A percentile compares a stretch with the other conserved stretches of the same genome.
Conservation (phyloP, 116 monocot species). For the Dioscorea cayenensis region DNA sequence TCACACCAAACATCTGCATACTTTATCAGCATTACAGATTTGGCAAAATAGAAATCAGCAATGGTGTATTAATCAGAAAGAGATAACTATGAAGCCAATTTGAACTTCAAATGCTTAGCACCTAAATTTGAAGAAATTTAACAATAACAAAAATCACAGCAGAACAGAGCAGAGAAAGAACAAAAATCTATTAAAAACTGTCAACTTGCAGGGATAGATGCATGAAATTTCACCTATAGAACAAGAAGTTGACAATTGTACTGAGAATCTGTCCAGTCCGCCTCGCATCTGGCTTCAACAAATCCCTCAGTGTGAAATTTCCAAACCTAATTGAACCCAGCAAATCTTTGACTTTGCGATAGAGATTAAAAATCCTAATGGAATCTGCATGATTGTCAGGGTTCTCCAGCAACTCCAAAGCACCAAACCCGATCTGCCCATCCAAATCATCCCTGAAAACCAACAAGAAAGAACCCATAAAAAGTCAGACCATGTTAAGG, state of each 20-base stretch:
- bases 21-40: no score
- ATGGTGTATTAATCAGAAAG: no score
- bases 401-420: conserved; percentile 37
- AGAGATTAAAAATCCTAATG: conserved; percentile 15
- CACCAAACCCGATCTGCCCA: conserved; percentile 24
- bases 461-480: neutral
- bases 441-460: conserved; percentile 15
- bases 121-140: no score
- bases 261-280: conserved; percentile 39
- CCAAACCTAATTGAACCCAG: conserved; percentile 19
- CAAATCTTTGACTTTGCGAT: conserved; percentile 11
- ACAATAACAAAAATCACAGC: neutral
- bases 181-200: neutral
- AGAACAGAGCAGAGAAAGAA: neutral
- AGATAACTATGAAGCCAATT: no score
- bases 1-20: no score
- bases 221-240: conserved; percentile 18
- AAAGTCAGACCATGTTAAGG: neutral
- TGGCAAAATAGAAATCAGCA: no score
- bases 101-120: no score
- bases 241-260: conserved; percentile 40
- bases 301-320: conserved; percentile 28
- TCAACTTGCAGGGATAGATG: neutral
- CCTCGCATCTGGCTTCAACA: conserved; percentile 29
- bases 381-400: conserved; percentile 28